A percentile compares a stretch with the other conserved stretches of the same genome.
Evolutionary conservation across 192 early-diverging fungal genomes (phyloP).

Genomic region (Cladochytrium replicatum): DNA sequence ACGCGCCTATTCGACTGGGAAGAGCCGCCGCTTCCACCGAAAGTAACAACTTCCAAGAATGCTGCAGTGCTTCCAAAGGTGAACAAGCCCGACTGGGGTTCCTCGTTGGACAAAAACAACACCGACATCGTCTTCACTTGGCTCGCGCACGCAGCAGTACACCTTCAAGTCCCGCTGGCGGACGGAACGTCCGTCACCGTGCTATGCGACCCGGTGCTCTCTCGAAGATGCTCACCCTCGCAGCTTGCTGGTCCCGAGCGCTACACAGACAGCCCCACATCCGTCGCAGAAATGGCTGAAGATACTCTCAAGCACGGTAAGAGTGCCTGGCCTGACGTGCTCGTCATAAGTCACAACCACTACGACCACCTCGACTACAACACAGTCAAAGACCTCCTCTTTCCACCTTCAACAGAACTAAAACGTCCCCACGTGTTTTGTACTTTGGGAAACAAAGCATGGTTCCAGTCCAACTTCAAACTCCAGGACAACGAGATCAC

Average conservation of each 20-base stretch:
- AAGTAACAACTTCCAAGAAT: background rate
- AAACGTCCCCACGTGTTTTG: conserved; percentile 51
- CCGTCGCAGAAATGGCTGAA: conserved; percentile 50
- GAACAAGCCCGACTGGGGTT: conserved; percentile 10
- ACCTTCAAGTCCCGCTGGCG: conserved; percentile 54
- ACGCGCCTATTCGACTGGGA: conserved; percentile 9
- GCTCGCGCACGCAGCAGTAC: conserved; percentile 54
- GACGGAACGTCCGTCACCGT: too few species aligned
- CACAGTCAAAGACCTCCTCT: conserved; percentile 45
- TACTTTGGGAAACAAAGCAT: conserved; percentile 62
- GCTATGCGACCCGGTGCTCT: conserved; percentile 68
- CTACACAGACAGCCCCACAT: conserved; percentile 51
- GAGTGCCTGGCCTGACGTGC: conserved; percentile 62
- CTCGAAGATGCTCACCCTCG: conserved; percentile 59
- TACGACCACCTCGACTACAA: conserved; percentile 76
- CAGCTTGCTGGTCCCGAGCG: conserved; percentile 61
- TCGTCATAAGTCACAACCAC: conserved; percentile 79
- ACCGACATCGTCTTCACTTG: conserved; percentile 36
- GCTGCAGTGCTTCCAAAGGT: conserved; percentile 5
- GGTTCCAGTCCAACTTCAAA: conserved; percentile 34
- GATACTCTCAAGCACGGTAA: too few species aligned
- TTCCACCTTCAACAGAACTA: background rate
- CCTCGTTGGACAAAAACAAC: conserved; percentile 8
- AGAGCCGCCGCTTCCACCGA: background rate
- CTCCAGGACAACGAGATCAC: conserved; percentile 31